phyloP scores from a whole-genome alignment of 345 rosid genomes.

The Erysimum cheiranthoides region DNA sequence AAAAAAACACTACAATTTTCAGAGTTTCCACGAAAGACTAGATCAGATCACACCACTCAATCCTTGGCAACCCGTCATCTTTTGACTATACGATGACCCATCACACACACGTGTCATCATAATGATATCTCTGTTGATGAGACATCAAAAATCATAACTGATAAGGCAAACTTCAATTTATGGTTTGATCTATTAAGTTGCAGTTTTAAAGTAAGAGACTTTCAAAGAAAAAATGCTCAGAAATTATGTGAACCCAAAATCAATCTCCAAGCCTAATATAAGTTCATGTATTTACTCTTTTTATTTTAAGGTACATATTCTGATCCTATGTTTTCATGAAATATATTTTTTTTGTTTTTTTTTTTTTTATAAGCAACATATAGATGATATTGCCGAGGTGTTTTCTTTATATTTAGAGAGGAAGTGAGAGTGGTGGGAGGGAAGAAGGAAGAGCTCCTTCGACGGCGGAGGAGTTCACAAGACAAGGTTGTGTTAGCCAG shows the following conservation, averaged over 20 bases:
- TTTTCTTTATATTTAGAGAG: conserved; percentile 28
- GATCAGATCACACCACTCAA: too few species aligned
- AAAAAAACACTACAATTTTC: too few species aligned
- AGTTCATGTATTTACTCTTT: conserved; percentile 31
- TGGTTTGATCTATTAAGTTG: neutral
- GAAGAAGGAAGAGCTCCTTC: conserved; percentile 57
- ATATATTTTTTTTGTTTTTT: neutral
- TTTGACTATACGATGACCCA: neutral
- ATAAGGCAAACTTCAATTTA: neutral
- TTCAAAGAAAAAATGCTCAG: too few species aligned
- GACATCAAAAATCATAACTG: conserved; percentile 19
- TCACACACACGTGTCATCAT: conserved; percentile 30
- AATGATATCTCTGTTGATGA: conserved; percentile 16
- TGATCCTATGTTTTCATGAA: conserved; percentile 13
- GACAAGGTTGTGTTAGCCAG: conserved; percentile 48
- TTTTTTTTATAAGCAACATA: too few species aligned
- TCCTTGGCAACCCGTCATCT: neutral
- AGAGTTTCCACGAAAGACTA: too few species aligned
- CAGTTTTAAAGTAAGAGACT: too few species aligned
- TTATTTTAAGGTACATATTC: conserved; percentile 25
- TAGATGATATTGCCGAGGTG: neutral
- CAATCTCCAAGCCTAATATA: conserved; percentile 15
- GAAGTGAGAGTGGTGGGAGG: conserved; percentile 37
- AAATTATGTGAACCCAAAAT: conserved; percentile 12
- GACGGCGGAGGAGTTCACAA: conserved; percentile 56